These are phyloP conservation scores for Phlebiopsis gigantea DNA, from an alignment of 768 basidiomycete genomes.

Conservation along the genomic window DNA sequence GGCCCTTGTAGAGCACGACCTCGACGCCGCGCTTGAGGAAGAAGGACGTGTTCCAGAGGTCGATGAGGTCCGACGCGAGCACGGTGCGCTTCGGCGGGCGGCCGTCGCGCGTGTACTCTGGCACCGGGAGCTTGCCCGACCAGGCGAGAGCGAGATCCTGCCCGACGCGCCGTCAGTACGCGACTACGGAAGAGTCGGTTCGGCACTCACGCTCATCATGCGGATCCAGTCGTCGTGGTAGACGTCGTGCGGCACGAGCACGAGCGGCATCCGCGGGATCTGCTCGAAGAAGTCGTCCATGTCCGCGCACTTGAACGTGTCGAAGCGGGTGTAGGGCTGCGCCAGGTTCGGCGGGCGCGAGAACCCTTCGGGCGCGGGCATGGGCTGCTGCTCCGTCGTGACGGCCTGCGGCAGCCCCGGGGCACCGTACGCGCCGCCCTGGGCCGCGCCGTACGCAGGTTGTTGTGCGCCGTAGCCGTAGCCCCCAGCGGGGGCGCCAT, in stretches of 20 bases:
- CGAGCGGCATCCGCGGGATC: conserved; percentile 66
- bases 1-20: conserved; percentile 74
- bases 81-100: conserved; percentile 51
- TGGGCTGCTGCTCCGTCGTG: conserved; percentile 13
- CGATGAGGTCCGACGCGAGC: conserved; percentile 65
- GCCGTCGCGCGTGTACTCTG: conserved; percentile 41
- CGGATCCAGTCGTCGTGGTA: conserved; percentile 76
- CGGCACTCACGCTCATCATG: conserved; percentile 59
- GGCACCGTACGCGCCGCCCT: conserved; percentile 3
- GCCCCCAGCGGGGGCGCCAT: conserved; percentile 4
- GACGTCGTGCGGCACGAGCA: conserved; percentile 72
- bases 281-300: conserved; percentile 70
- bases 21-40: conserved; percentile 75
- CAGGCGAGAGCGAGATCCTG: conserved; percentile 75
- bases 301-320: conserved; percentile 64
- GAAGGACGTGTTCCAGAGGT: conserved; percentile 77
- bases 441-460: conserved; percentile 2
- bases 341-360: conserved; percentile 65
- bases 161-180: conserved; percentile 4
- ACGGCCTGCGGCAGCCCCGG: not conserved
- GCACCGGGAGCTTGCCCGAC: conserved; percentile 70
- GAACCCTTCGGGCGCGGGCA: conserved; percentile 64
- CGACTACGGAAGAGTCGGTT: not conserved
- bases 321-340: conserved; percentile 65
- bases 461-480: not conserved